These are phyloP conservation scores for Powellomyces hirtus DNA, from an alignment of 192 early-diverging fungal species.

Conservation along the genomic window DNA sequence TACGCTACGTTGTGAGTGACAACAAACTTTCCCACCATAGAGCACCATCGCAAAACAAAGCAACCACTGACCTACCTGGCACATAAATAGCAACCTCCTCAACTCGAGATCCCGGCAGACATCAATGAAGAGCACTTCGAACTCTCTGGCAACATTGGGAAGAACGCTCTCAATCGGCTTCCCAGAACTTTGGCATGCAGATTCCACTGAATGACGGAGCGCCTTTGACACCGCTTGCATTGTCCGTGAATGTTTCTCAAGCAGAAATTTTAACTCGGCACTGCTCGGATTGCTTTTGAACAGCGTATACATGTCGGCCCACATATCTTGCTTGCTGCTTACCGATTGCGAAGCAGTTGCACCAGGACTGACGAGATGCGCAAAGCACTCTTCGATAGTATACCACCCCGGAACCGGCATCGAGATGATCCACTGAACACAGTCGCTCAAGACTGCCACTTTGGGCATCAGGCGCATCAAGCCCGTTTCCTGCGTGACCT, in stretches of 20 bases:
- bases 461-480: slow-evolving; percentile 19
- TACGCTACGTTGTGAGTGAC: too few relatives aligned
- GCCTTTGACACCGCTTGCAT: neutral
- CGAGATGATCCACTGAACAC: slow-evolving; percentile 7
- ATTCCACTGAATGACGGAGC: neutral
- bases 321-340: too few relatives aligned
- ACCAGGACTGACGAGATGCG: too few relatives aligned
- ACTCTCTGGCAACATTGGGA: slow-evolving; percentile 22
- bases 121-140: slow-evolving; percentile 26
- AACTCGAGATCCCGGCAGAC: slow-evolving; percentile 26
- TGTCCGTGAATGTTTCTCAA: neutral
- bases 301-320: neutral
- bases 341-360: too few relatives aligned
- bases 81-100: slow-evolving; percentile 27
- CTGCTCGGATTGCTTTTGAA: neutral
- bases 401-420: slow-evolving; percentile 31
- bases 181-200: neutral
- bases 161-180: slow-evolving; percentile 9
- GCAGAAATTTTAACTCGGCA: neutral
- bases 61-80: too few relatives aligned
- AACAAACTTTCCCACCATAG: too few relatives aligned
- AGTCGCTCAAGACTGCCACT: slow-evolving; percentile 13
- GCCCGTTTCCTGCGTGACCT: too few relatives aligned
- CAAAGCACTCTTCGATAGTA: slow-evolving; percentile 13
- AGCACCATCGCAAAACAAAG: too few relatives aligned